Base-by-base conservation (phyloP, 1,139 yeast species). In the Yamadazyma blattariae region DNA sequence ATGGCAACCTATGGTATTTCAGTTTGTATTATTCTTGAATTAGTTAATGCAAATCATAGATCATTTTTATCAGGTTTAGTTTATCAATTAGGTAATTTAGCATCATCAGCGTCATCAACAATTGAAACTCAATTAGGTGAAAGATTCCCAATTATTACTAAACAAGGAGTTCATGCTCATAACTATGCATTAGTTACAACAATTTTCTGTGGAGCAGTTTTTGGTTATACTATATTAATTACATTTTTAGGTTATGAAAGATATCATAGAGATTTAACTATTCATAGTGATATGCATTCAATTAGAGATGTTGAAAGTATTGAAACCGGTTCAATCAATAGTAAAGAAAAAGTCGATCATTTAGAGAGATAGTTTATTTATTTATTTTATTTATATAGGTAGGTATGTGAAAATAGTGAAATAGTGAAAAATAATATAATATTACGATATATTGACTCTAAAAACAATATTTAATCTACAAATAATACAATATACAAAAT, bases 1-100 rank as follows among this genome's bases (percentile, higher is more conserved):
- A 63, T 61, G 58, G 70, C 67, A 1, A 59, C 62, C 5, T 65
- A 64, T 61, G 70, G 71, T 25, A 64, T 65, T 27, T 59, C 59
- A 3, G 69, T 69, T 7, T 50, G 61, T 21, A 63, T 61, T 42
- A 48, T 64, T 25, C 47, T 63, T 27, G 71, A 64, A 39, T 56
- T 65, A 44, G 65, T 62, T 20, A 62, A 64, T 34, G 55, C 68
- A 4, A 55, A 57, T 3, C 59, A 61, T 43, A 51, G 69, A 38
- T 53, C 70, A 2, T 57, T 65, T 42, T 50, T 65, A 17, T 55
- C 61, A 11, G 71, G 71, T n/a, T 46, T 64, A 5, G 57, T 61
- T 11, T 65, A 65, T 45, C 71, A 65, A 41, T 51, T 65, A 37
- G 71, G 71, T 41, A 65, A 65, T 42, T 55, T 65, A 40, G 61